Base-by-base conservation (phyloP, 192 early-diverging fungal genomes). In the Dissophora globulifera region DNA sequence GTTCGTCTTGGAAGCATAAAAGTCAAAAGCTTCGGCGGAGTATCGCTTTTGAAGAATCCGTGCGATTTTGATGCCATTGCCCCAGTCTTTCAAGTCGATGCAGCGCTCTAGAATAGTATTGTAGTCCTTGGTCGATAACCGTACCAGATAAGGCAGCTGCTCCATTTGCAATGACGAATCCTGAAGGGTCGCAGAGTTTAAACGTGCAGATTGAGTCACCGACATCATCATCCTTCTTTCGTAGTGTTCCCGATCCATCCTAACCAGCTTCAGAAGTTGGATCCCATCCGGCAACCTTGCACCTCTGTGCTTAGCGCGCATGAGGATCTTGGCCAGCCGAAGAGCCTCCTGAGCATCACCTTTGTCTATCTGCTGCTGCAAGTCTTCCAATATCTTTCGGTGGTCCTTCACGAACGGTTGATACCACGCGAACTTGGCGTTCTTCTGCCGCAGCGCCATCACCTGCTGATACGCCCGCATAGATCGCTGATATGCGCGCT, bases 41-140 rank as follows among this genome's bases (percentile, higher is more conserved):
- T 76, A 76, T 9, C 72, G 63, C 5, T 16, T 33, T 26, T 62
- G 25, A 5, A 76, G 29, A 13, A 61, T 40, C 2, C 20, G 22
- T 17, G 58, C 27, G 7, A 76, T 67, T 11, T 13, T 27, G 22
- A 42, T 45, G 12, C 72, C 72, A n/a, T 41, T 53, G 1, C 26
- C 26, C 64, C 50, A 61, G 19, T 67, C 63, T 11, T 59, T 32
- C 7, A 61, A 33, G 11, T 67, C 62, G 10, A 47, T 27, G 22
- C 72, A 76, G 1, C 30, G 48, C 11, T 9, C 15, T 35, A 76
- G 23, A 0, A 76, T 76, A 10, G 59, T 46, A 23, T 76, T 76
- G 29, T 48, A 67, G n/a, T 76, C 72, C 13, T 15, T 29, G 12
- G 58, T 61, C 1, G 50, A 49, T 4, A 76, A 55, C 11, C 42